These are phyloP conservation scores for Takakia lepidozioides DNA, from an alignment of 225 moss, liverwort and hornwort genomes.

Conservation along the genomic window DNA sequence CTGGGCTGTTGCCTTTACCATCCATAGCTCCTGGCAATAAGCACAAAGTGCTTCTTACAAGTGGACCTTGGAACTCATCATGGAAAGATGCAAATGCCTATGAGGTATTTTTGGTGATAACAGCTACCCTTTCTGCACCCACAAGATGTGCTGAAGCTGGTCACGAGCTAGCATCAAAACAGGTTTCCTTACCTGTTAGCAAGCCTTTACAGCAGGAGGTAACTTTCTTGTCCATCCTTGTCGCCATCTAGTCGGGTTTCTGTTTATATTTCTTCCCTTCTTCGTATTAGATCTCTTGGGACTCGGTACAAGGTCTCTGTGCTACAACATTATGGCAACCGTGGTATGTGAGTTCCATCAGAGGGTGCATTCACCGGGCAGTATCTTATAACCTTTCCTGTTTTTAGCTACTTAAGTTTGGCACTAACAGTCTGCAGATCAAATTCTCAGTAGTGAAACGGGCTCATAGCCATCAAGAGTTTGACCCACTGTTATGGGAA, in stretches of 20 bases:
- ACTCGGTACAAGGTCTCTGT: too few relatives aligned
- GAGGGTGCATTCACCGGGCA: too few relatives aligned
- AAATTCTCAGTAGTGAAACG: too few relatives aligned
- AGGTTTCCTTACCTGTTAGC: conserved; percentile 47
- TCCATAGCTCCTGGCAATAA: conserved; percentile 41
- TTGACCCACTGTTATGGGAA: too few relatives aligned
- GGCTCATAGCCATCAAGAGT: too few relatives aligned
- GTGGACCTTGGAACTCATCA: conserved; percentile 61
- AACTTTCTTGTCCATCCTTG: neutral
- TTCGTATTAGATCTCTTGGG: too few relatives aligned
- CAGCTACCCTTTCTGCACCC: conserved; percentile 31
- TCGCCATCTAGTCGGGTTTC: neutral
- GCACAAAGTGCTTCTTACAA: conserved; percentile 27
- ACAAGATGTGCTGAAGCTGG: conserved; percentile 74
- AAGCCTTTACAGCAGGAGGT: conserved; percentile 40
- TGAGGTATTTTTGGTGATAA: conserved; percentile 67
- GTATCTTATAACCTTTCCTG: too few relatives aligned
- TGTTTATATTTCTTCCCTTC: too few relatives aligned
- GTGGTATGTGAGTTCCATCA: too few relatives aligned
- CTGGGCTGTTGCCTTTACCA: conserved; percentile 47
- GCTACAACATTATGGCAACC: too few relatives aligned
- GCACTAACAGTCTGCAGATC: too few relatives aligned
- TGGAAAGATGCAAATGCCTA: conserved; percentile 42
- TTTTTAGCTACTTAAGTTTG: too few relatives aligned
- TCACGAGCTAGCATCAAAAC: conserved; percentile 64